phyloP scores from a whole-genome alignment of 1,284 basidiomycete genomes.

The Pisolithus thermaeus region DNA sequence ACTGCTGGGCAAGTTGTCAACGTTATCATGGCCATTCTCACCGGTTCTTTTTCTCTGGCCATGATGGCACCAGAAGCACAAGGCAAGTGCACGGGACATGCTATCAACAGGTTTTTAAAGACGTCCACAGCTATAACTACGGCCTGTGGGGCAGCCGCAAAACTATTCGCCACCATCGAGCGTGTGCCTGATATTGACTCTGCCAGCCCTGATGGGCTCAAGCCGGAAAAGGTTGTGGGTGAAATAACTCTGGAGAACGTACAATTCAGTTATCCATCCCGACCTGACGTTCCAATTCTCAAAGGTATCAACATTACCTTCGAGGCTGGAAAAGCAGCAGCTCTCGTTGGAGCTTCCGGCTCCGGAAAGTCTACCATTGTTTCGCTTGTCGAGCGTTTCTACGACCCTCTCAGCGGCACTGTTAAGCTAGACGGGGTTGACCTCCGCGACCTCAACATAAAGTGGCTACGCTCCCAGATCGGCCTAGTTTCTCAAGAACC shows the following conservation, averaged over 20 bases:
- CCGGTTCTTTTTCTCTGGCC: too few species aligned
- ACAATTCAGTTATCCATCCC: constrained; percentile 42
- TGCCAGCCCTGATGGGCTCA: constrained; percentile 60
- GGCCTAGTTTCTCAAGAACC: constrained; percentile 84
- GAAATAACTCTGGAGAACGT: constrained; percentile 23
- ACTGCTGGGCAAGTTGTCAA: constrained; percentile 66
- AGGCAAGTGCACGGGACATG: constrained; percentile 18
- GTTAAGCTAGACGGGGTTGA: too few species aligned
- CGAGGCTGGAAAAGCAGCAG: constrained; percentile 13
- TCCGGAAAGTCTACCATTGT: too few species aligned
- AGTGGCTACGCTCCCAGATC: too few species aligned
- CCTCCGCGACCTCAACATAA: too few species aligned
- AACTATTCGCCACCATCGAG: constrained; percentile 27
- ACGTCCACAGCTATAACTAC: constrained; percentile 62
- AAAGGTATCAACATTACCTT: constrained; percentile 68
- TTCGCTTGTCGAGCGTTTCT: too few species aligned
- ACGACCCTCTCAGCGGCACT: too few species aligned
- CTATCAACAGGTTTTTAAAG: background rate
- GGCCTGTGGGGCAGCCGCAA: constrained; percentile 36
- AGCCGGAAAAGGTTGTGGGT: constrained; percentile 69
- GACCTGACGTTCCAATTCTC: constrained; percentile 80
- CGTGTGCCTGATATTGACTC: constrained; percentile 85
- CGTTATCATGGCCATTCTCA: too few species aligned
- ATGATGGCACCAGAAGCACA: too few species aligned
- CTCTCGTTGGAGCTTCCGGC: too few species aligned